Base-by-base conservation (phyloP, 176 grass and related monocot genomes). In the Coix lacrymajobi region DNA sequence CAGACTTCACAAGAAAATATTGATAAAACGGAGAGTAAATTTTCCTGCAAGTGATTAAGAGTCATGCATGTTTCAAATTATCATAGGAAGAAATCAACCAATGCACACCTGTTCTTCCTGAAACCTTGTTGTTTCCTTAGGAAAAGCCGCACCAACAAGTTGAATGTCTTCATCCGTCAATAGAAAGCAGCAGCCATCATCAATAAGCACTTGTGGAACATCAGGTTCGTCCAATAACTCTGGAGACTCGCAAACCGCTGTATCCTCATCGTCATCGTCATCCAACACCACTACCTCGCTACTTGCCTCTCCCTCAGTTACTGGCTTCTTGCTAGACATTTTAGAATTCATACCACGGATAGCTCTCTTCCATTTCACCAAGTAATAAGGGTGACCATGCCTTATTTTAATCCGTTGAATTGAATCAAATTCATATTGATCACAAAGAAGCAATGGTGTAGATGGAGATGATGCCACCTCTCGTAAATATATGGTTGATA, bases 131-230 rank as follows among this genome's bases (percentile, higher is more conserved):
- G 88, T 81, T 83, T 91, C 96, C 40, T 88, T 80, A 22, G 96
- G 96, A 89, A 92, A 99, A 78, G 96, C 96, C 40, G 87, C 83
- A 90, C 81, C 76, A 37, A 99, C 93, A 46, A 99, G 91, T 75
- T 93, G 33, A 79, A 93, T 96, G 61, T 99, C 94, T 87, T 99
- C 96, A 74, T 96, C 87, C 61, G 96, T 95, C 87, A 93, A 81
- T 24, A 93, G 57, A 84, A 91, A 95, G 26, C 39, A 69, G 61
- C 58, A 32, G 3, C 84, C 82, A 77, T 90, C 83, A 77, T 99
- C 84, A 78, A 45, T 66, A 54, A 93, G 84, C n/a, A 99, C 80
- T 64, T 88, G 85, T 30, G 92, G 92, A 77, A 82, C 22, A 90
- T 92, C 96, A 64, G 85, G 87, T 54, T 93, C 91, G 77, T 97